Base-by-base conservation (phyloP, 2,329 filamentous ascomycete species). In the Hypoxylon sp. region DNA sequence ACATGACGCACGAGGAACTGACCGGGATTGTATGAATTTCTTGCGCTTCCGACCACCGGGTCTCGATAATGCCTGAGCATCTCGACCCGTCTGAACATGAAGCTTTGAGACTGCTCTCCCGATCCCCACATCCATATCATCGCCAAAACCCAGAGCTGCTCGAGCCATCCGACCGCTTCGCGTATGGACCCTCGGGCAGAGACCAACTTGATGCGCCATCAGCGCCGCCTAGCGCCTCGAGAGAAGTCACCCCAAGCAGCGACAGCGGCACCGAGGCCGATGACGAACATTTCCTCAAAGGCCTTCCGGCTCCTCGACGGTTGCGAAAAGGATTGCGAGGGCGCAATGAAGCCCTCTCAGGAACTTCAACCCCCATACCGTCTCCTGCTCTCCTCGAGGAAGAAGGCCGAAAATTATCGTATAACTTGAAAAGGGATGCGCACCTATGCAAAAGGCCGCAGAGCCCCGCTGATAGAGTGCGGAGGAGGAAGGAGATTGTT, bases 181-280 rank as follows among this genome's bases (percentile, higher is more conserved):
- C 68, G 60, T 75, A 70, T 19, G 67, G 62, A 13, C 67, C 71
- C 17, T 72, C 48, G 1, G 35, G 31, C 24, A 46, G 21, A 32
- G 29, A 62, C 13, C 42, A 59, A 72, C 54, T 65, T 58, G 51
- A 73, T 75, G 11, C 73, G 73, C 27, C 54, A 74, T 46, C 65
- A 44, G 58, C 57, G 15, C 37, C 59, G 46, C 62, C 51, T 67
- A 62, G 5, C 66, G 62, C 83, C 69, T 79, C 82, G 64, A 85
- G 83, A 70, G 85, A 87, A 56, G 88, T 87, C 3, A 84, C 86
- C 1, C 86, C 89, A 1, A 88, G 88, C 10, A 97, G 93, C 79
- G 94, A 97, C 73, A 97, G 94, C 78, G 95, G 95, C 24, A 97
- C 94, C 17, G 95, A 98, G 78, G 95, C 95, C 42, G 95, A 98